Evolutionary conservation across 1,284 basidiomycete genomes (phyloP), one percentile per base, ranked within the genome.

Genomic region (Sporisorium sorghi): DNA sequence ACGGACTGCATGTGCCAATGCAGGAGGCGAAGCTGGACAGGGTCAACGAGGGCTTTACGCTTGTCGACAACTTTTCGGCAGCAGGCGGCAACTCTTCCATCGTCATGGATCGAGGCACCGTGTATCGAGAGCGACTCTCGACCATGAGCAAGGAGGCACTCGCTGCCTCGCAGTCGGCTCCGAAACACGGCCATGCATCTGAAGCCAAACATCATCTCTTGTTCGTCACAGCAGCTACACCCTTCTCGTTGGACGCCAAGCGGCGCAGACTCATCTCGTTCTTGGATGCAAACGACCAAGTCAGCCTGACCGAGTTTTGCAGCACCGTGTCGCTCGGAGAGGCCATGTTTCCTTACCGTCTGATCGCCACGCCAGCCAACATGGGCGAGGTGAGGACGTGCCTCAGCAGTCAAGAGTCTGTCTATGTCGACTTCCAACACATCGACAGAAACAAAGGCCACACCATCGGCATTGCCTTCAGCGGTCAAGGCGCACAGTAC

Each of bases 1-100:
- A 58, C 12, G 75, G 75, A 6, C 39, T 77, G 35, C 58, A 65
- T 19, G 58, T 77, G 5, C 71, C 64, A 2, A 1, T 70, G 43
- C 32, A 63, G 26, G 62, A 55, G 21, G 61, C 49, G 12, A 57
- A 52, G 40, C 58, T 64, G n/a, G 60, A 37, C 44, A 52, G 57
- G 14, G 30, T 59, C 24, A 37, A 58, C 10, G n/a, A 47, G 5
- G 48, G 58, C 10, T 68, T 56, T 19, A 60, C 66, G 43, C 67
- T 71, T 28, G 75, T 78, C 33, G 64, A 67, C 62, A 78, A 78
- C 55, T 78, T 78, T 12, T 66, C 65, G 14, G 76, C 76, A 24
- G 76, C 76, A 0, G 76, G 71, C 5, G 76, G 73, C n/a, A 78
- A 78, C 30, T 63, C 68, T 28, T 66, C 60, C 24, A 63, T 78